Conservation (phyloP, 75 land plant species). For the Cunninghamia lanceolata region DNA sequence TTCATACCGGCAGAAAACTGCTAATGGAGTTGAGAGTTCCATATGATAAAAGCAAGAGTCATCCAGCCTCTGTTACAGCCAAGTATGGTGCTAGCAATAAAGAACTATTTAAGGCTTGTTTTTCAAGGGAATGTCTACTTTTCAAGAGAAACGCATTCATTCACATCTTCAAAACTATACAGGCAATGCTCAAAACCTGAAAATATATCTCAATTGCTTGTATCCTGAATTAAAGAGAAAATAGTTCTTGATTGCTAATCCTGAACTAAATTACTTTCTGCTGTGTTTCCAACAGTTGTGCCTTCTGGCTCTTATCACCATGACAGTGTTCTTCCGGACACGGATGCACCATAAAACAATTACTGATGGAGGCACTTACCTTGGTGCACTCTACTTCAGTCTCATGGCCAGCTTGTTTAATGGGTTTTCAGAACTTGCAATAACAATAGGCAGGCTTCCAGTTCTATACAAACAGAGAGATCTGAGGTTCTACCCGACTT, state of each 20-base stretch:
- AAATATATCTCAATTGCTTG: background rate
- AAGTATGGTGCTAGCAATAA: constrained; percentile 24
- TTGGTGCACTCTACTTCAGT: constrained; percentile 64
- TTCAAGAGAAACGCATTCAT: constrained; percentile 30
- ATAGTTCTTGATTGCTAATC: background rate
- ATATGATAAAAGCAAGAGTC: constrained; percentile 31
- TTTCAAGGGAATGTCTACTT: constrained; percentile 28
- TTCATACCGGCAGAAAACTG: constrained; percentile 21
- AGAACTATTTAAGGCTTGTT: constrained; percentile 30
- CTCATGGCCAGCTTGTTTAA: constrained; percentile 69
- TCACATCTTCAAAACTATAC: constrained; percentile 28
- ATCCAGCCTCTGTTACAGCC: constrained; percentile 30
- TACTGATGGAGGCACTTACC: constrained; percentile 32
- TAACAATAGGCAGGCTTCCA: constrained; percentile 68
- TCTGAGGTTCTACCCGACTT: constrained; percentile 65
- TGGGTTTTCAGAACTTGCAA: constrained; percentile 74
- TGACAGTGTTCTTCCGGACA: constrained; percentile 72
- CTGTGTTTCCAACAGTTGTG: constrained; percentile 42
- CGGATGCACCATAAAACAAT: constrained; percentile 43
- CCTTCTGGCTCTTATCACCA: constrained; percentile 63
- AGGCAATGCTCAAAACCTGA: constrained; percentile 2
- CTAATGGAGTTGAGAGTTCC: constrained; percentile 26
- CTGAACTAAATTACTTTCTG: background rate
- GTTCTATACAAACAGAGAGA: constrained; percentile 89
- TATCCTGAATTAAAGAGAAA: background rate